Evolutionary conservation across 2,329 filamentous ascomycete species (phyloP).

Genomic region (Aspergillus ochraceoroseus): DNA sequence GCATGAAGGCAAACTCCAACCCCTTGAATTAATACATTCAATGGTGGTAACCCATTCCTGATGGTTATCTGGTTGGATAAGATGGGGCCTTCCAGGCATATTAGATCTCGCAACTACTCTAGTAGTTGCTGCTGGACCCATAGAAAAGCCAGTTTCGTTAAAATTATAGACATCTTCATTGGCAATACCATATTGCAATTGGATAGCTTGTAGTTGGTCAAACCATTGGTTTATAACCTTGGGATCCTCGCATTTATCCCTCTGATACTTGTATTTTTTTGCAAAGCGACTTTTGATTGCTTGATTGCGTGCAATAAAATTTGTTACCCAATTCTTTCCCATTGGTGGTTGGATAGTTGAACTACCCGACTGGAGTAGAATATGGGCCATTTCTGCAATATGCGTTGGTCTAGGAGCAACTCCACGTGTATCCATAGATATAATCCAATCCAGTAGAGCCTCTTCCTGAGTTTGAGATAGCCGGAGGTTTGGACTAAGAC

Average conservation of each 20-base stretch:
- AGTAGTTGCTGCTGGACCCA: constrained; percentile 14
- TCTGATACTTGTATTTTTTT: constrained; percentile 9
- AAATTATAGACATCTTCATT: constrained; percentile 21
- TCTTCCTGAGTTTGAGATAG: constrained; percentile 10
- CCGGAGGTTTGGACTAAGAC: neutral
- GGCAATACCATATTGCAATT: constrained; percentile 11
- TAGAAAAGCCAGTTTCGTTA: constrained; percentile 20
- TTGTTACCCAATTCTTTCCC: constrained; percentile 12
- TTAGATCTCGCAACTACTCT: constrained; percentile 11
- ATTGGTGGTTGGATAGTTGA: constrained; percentile 1
- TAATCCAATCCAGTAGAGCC: constrained; percentile 7
- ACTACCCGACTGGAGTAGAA: constrained; percentile 3
- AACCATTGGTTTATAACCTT: constrained; percentile 3
- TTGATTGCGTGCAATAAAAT: constrained; percentile 8
- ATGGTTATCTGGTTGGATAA: constrained; percentile 2
- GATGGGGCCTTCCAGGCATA: neutral
- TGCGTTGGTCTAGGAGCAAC: neutral
- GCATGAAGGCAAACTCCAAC: neutral
- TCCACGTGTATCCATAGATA: constrained; percentile 6
- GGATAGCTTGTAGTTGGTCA: constrained; percentile 2
- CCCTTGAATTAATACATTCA: neutral
- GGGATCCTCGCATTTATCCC: constrained; percentile 12
- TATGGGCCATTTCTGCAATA: constrained; percentile 14
- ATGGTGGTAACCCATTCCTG: neutral
- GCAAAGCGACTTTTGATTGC: constrained; percentile 3